Conservation (phyloP, 768 basidiomycete genomes). For the Pilatotrama ljubarskyi region DNA sequence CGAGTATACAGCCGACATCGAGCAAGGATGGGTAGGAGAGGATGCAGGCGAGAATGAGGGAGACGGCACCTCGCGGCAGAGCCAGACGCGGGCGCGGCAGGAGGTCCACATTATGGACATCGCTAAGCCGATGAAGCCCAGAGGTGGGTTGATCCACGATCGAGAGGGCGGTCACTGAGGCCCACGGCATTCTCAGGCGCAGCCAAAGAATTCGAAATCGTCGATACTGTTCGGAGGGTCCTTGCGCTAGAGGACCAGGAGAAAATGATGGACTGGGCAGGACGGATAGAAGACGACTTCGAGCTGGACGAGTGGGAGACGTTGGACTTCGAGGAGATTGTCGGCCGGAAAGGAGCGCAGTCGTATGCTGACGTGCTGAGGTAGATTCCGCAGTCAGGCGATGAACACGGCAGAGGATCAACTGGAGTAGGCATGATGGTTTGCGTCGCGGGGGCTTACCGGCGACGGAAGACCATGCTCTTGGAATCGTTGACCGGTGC, state of each 20-base stretch:
- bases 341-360: not conserved
- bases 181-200: not conserved
- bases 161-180: not conserved
- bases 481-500: too few relatives aligned
- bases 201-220: not conserved
- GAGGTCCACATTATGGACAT: constrained; percentile 17
- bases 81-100: not conserved
- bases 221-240: constrained; percentile 3
- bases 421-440: too few relatives aligned
- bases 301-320: constrained; percentile 3
- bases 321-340: not conserved
- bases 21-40: not conserved
- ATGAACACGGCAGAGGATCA: too few relatives aligned
- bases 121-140: constrained; percentile 14
- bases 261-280: not conserved
- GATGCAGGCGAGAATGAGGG: not conserved
- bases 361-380: constrained; percentile 1
- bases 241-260: constrained; percentile 2
- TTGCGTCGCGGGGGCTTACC: too few relatives aligned
- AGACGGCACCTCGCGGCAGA: not conserved
- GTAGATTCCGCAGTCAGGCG: not conserved
- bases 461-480: too few relatives aligned
- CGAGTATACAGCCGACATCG: not conserved
- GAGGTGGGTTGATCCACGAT: not conserved
- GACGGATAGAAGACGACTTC: not conserved